A percentile compares a stretch with the other conserved stretches of the same genome.
These are phyloP conservation scores for Hypoxylon sp. DNA, from an alignment of 2,329 filamentous ascomycete species.

Conservation along the genomic window DNA sequence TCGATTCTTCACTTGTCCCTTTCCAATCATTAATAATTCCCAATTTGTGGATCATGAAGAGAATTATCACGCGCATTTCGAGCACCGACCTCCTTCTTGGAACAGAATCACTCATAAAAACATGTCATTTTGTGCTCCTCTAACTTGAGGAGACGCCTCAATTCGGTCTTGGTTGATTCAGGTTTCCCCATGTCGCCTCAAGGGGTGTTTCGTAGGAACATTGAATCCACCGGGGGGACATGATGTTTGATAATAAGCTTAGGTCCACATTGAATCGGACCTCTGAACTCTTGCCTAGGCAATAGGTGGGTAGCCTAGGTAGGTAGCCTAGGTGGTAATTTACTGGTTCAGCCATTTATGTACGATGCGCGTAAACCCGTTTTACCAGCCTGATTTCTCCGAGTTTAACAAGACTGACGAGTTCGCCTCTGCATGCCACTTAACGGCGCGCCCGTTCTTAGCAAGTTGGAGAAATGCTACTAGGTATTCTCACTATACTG, in stretches of 20 bases:
- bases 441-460: conserved; percentile 16
- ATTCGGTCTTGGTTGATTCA: conserved; percentile 43
- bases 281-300: conserved; percentile 5
- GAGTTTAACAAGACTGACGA: conserved; percentile 25
- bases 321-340: conserved; percentile 22
- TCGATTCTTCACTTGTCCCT: conserved; percentile 9
- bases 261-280: conserved; percentile 31
- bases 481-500: conserved; percentile 13
- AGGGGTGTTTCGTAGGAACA: conserved; percentile 38
- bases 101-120: conserved; percentile 26
- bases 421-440: conserved; percentile 17
- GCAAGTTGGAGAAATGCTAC: conserved; percentile 19
- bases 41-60: neutral
- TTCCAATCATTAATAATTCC: conserved; percentile 5
- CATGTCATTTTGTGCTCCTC: conserved; percentile 30
- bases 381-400: conserved; percentile 45
- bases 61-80: neutral
- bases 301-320: conserved; percentile 11
- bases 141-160: conserved; percentile 26
- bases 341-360: conserved; percentile 29
- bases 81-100: conserved; percentile 9
- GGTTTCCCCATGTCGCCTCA: conserved; percentile 36
- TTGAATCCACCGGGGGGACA: conserved; percentile 28
- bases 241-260: conserved; percentile 33
- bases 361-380: conserved; percentile 15